Conservation (phyloP, 768 basidiomycete species). For the Boletus subparvulus region DNA sequence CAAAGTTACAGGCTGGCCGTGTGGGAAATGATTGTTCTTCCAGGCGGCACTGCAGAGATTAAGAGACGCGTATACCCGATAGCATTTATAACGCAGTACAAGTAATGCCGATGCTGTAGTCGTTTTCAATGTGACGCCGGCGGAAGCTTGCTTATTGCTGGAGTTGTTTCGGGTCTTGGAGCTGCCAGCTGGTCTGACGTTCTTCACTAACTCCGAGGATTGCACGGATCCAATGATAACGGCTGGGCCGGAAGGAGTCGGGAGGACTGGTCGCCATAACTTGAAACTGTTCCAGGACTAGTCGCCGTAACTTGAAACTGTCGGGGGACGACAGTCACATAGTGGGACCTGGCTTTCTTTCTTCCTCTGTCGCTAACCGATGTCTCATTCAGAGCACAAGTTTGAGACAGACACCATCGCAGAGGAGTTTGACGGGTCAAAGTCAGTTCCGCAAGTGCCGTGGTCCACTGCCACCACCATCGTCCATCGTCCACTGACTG, state of each 20-base stretch:
- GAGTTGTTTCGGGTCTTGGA: no score
- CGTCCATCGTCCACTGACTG: not conserved
- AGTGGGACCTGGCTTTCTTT: not conserved
- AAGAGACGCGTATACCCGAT: slow-evolving; percentile 28
- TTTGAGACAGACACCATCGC: not conserved
- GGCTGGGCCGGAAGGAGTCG: no score
- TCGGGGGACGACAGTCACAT: no score
- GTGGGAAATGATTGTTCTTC: slow-evolving; percentile 3
- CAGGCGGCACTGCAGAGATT: slow-evolving; percentile 32
- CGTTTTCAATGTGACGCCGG: not conserved
- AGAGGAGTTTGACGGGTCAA: not conserved
- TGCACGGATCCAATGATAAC: no score
- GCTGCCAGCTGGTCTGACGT: no score
- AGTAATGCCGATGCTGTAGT: not conserved
- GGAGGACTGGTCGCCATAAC: no score
- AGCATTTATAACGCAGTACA: not conserved
- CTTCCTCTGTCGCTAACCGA: no score
- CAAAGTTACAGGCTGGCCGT: not conserved
- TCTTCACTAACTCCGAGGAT: no score
- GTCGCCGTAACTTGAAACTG: no score
- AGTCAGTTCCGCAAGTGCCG: slow-evolving; percentile 5
- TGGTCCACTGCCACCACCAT: not conserved
- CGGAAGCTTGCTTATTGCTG: not conserved
- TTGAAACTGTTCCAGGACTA: no score
- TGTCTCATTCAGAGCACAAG: slow-evolving; percentile 5